Percentiles rank a stretch among this genome's conserved stretches.
phyloP scores from a whole-genome alignment of 352 stramenopile genomes.

The Globisporangium alternatum region DNA sequence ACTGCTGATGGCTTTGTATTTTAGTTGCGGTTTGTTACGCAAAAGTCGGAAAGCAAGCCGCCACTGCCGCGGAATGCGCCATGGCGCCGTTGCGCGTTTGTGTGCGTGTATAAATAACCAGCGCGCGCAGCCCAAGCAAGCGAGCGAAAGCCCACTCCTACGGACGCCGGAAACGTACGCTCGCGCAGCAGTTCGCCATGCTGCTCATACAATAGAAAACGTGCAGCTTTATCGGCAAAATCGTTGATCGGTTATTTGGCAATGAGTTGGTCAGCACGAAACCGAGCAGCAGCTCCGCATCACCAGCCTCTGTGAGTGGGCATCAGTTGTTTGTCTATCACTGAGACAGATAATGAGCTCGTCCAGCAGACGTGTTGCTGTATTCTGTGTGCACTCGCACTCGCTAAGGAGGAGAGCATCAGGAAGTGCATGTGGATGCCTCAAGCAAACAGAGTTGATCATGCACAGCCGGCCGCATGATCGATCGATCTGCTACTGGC shows the following conservation, averaged over 20 bases:
- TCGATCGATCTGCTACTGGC: neutral
- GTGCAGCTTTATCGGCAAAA: neutral
- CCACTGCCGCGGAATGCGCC: neutral
- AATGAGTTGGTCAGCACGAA: neutral
- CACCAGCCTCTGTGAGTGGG: too few species aligned
- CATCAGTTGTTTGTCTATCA: too few species aligned
- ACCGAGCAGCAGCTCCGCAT: neutral
- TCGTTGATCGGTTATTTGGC: neutral
- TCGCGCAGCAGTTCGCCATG: neutral
- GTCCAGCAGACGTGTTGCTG: too few species aligned
- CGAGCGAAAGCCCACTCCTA: too few species aligned
- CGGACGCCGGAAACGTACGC: slow-evolving; percentile 6
- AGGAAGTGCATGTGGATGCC: too few species aligned
- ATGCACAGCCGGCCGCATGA: neutral
- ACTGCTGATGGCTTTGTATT: neutral
- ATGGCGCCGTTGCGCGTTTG: neutral
- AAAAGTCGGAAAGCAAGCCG: neutral
- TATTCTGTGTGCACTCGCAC: too few species aligned
- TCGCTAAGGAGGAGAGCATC: too few species aligned
- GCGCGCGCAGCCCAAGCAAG: neutral
- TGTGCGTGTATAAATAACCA: slow-evolving; percentile 6
- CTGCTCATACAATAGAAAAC: neutral
- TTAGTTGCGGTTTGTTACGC: slow-evolving; percentile 3
- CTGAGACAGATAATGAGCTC: too few species aligned
- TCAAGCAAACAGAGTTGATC: neutral